phyloP scores from a whole-genome alignment of 1,284 basidiomycete species.

The Naganishia sp. region DNA sequence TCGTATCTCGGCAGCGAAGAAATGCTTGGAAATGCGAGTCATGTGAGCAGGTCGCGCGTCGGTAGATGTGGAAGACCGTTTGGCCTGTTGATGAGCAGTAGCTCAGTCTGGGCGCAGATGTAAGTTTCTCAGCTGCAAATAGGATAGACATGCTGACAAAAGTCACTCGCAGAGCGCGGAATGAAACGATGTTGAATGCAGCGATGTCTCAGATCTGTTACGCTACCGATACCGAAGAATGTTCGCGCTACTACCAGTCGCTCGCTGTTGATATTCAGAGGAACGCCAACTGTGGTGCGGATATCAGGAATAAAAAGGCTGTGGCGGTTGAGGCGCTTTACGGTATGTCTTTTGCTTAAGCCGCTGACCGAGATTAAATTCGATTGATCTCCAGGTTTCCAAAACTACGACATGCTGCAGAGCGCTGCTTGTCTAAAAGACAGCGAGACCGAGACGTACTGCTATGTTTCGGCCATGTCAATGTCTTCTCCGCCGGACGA shows the following conservation, averaged over 20 bases:
- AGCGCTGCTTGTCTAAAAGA: slow-evolving; percentile 42
- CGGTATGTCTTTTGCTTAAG: slow-evolving; percentile 6
- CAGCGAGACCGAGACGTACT: slow-evolving; percentile 44
- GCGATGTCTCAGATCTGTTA: slow-evolving; percentile 33
- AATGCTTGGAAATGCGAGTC: slow-evolving; percentile 8
- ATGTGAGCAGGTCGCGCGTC: background rate
- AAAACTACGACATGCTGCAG: slow-evolving; percentile 48
- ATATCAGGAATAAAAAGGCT: slow-evolving; percentile 36
- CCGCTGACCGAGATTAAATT: background rate
- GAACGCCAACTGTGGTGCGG: slow-evolving; percentile 45
- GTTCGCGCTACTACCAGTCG: slow-evolving; percentile 40
- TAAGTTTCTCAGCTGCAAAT: slow-evolving; percentile 17
- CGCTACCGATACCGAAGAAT: slow-evolving; percentile 32
- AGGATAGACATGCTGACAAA: background rate
- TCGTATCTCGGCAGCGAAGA: slow-evolving; percentile 25
- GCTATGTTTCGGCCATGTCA: slow-evolving; percentile 48
- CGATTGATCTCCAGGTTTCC: slow-evolving; percentile 37
- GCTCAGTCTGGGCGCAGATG: slow-evolving; percentile 29
- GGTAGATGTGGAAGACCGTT: slow-evolving; percentile 21
- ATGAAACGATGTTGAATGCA: slow-evolving; percentile 19
- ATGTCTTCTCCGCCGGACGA: slow-evolving; percentile 45
- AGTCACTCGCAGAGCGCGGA: background rate
- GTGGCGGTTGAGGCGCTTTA: slow-evolving; percentile 39
- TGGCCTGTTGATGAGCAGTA: slow-evolving; percentile 31
- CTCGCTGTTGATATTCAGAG: slow-evolving; percentile 36